These are phyloP conservation scores for bread wheat (Triticum aestivum) DNA, from an alignment of 176 grass and related monocot genomes.

Conservation along the genomic window DNA sequence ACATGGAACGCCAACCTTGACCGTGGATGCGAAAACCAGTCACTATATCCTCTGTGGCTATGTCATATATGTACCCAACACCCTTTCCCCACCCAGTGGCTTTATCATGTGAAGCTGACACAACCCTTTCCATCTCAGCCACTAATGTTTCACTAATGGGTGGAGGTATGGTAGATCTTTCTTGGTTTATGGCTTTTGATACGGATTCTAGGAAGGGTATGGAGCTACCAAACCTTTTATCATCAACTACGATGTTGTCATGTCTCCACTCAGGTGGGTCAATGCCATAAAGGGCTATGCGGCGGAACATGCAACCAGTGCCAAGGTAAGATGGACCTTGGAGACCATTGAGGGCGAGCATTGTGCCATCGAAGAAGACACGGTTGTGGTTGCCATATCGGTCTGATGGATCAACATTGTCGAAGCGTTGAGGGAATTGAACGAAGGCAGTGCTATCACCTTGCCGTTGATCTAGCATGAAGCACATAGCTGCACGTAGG, in stretches of 20 bases:
- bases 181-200: not conserved
- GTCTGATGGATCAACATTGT: slow-evolving; percentile 80
- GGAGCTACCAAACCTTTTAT: slow-evolving; percentile 20
- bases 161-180: not conserved
- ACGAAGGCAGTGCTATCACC: slow-evolving; percentile 64
- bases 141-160: not conserved
- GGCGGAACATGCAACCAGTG: slow-evolving; percentile 44
- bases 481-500: slow-evolving; percentile 30
- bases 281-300: slow-evolving; percentile 27
- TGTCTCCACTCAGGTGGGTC: slow-evolving; percentile 6
- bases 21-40: slow-evolving; percentile 35
- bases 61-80: slow-evolving; percentile 32
- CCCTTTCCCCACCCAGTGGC: slow-evolving; percentile 22
- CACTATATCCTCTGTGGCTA: slow-evolving; percentile 40
- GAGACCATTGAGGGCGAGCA: slow-evolving; percentile 78
- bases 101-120: slow-evolving; percentile 7
- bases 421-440: slow-evolving; percentile 80
- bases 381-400: slow-evolving; percentile 82
- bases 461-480: slow-evolving; percentile 26
- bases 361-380: slow-evolving; percentile 88
- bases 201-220: not conserved
- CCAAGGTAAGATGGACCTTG: slow-evolving; percentile 37
- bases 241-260: not conserved
- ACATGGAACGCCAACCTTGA: slow-evolving; percentile 42
- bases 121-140: not conserved